A percentile compares a stretch with the other conserved stretches of the same genome.
Conservation (phyloP, 129 eudicot species). For the Centella asiatica region DNA sequence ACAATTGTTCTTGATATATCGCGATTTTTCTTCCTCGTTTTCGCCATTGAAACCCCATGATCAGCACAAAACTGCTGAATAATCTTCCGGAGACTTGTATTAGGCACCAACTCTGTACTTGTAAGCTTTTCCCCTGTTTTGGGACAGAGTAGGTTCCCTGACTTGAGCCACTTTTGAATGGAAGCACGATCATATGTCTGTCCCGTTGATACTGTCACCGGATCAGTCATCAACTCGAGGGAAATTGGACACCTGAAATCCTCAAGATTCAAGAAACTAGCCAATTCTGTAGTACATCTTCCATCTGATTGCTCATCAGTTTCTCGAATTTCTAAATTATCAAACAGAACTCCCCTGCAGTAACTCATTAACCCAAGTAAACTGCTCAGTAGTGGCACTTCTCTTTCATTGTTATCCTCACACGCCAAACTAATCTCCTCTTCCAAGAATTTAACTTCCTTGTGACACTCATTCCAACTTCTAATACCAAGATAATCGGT, state of each 20-base stretch:
- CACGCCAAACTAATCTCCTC: constrained; percentile 37
- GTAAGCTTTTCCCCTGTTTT: constrained; percentile 63
- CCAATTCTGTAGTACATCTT: constrained; percentile 23
- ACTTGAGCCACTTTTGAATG: constrained; percentile 67
- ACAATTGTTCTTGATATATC: constrained; percentile 53
- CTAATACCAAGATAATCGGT: constrained; percentile 39
- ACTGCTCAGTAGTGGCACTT: constrained; percentile 42
- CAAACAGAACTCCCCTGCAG: constrained; percentile 67
- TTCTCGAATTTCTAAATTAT: constrained; percentile 14
- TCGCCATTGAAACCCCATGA: constrained; percentile 58
- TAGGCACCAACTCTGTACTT: constrained; percentile 58
- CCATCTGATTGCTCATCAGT: constrained; percentile 23
- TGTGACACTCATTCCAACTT: constrained; percentile 60
- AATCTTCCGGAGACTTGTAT: constrained; percentile 48
- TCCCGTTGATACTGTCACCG: constrained; percentile 80
- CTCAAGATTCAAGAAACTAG: constrained; percentile 50
- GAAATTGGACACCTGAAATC: constrained; percentile 91
- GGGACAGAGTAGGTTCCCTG: constrained; percentile 70
- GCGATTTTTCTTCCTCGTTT: constrained; percentile 37
- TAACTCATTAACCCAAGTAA: constrained; percentile 64
- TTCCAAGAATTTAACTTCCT: constrained; percentile 56
- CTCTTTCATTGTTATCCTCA: constrained; percentile 32
- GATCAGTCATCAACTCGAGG: constrained; percentile 80
- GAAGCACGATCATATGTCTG: constrained; percentile 78
- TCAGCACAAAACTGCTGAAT: constrained; percentile 65